Conservation (phyloP, 768 basidiomycete genomes). For the Artomyces pyxidatus region DNA sequence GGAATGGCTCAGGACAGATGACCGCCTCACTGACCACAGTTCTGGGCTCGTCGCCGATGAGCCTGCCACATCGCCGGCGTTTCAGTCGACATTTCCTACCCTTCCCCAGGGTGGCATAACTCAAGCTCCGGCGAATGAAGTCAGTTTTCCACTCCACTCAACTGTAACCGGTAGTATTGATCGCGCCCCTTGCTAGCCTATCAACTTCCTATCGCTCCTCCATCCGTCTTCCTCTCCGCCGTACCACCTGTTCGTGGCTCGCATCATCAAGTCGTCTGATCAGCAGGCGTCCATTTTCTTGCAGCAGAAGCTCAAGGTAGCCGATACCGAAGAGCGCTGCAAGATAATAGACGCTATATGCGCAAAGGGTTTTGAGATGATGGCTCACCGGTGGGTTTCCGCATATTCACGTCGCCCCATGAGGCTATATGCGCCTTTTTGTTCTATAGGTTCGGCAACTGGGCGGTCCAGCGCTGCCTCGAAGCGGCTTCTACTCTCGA, state of each 20-base stretch:
- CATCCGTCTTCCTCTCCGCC: constrained; percentile 83
- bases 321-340: constrained; percentile 63
- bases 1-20: constrained; percentile 39
- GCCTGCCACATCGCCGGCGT: neutral
- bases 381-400: constrained; percentile 68
- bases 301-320: constrained; percentile 86
- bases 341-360: constrained; percentile 88
- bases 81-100: constrained; percentile 14
- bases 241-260: constrained; percentile 71
- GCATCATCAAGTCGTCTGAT: constrained; percentile 85
- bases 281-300: constrained; percentile 88
- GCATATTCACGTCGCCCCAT: neutral
- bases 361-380: constrained; percentile 81
- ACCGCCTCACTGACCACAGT: constrained; percentile 20
- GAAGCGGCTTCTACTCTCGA: constrained; percentile 70
- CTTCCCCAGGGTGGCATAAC: constrained; percentile 14
- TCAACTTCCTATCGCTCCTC: constrained; percentile 80
- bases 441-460: constrained; percentile 71
- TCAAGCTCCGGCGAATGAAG: constrained; percentile 37
- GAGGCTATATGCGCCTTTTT: neutral
- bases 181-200: constrained; percentile 44
- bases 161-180: neutral
- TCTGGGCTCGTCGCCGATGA: constrained; percentile 20
- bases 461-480: constrained; percentile 84
- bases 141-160: constrained; percentile 20